Percentiles rank a stretch among this genome's conserved stretches.
These are phyloP conservation scores for Acarospora socialis DNA, from an alignment of 2,329 filamentous ascomycete genomes.

Conservation along the genomic window DNA sequence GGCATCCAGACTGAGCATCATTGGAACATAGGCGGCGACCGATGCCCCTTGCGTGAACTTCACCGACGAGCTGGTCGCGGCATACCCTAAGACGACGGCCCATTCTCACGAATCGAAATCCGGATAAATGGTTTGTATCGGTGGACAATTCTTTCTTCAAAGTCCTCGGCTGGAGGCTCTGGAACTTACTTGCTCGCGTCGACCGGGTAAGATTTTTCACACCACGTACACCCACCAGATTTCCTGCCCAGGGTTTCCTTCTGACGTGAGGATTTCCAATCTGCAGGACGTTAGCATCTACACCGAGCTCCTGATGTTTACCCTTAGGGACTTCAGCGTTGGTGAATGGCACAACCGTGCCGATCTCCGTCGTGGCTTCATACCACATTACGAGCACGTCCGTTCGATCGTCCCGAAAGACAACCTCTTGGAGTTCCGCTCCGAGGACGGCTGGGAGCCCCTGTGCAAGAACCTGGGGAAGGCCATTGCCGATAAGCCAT, in stretches of 20 bases:
- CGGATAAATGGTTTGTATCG: background rate
- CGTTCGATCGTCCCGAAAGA: conserved; percentile 15
- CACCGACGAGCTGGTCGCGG: background rate
- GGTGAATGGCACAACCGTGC: too few relatives aligned
- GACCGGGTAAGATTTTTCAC: background rate
- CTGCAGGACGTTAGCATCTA: too few relatives aligned
- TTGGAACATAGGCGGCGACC: conserved; percentile 1
- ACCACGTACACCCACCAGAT: too few relatives aligned
- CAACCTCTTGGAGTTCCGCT: conserved; percentile 24
- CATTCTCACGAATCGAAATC: conserved; percentile 1
- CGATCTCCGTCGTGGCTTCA: too few relatives aligned
- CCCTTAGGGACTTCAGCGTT: too few relatives aligned
- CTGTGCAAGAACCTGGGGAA: conserved; percentile 31
- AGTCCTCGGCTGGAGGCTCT: background rate
- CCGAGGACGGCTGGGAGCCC: conserved; percentile 32
- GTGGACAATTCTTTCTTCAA: background rate
- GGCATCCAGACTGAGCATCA: too few relatives aligned
- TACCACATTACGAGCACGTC: conserved; percentile 3
- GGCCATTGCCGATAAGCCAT: too few relatives aligned
- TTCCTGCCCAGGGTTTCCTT: too few relatives aligned
- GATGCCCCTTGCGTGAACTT: conserved; percentile 2
- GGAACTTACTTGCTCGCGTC: background rate
- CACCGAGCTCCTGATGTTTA: too few relatives aligned
- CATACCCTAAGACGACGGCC: conserved; percentile 4
- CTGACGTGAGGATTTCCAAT: too few relatives aligned